Base-by-base conservation (phyloP, 2,329 filamentous ascomycete genomes). In the Xylariaceae sp. region DNA sequence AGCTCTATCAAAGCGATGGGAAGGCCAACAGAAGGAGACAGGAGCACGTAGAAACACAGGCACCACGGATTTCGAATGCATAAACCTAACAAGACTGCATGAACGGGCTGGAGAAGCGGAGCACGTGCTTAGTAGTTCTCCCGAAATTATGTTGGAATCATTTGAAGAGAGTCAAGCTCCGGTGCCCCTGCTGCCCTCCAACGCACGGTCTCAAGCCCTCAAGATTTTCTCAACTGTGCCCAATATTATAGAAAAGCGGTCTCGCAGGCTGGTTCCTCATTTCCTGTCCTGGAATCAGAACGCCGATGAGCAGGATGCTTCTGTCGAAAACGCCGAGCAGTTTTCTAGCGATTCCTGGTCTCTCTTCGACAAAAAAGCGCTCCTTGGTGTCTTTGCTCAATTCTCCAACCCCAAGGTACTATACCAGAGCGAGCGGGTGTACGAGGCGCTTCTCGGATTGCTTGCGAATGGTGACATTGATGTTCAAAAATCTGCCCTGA, bases 401-500 rank as follows among this genome's bases (percentile, higher is more conserved):
- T 98, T 98, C 69, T 78, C 82, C 47, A 99, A 99, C 68, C 91
- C 95, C 0, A 89, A 82, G 66, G 91, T 92, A 0, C 77, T 99
- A 3, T 98, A 87, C 73, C 89, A 86, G 67, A 84, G 89, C 29
- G 79, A 85, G 9, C 87, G 91, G 52, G 93, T 96, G 0, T 90
- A 93, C 66, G 75, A 83, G 7, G 86, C 90, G 16, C 78, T 98
- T 20, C 77, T 97, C 18, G 80, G 82, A 29, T 80, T 97, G 20
- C 79, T 97, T 62, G 85, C 87, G 43, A 96, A 97, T 69, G 95
- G 95, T 66, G 95, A 99, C 69, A 81, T 87, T 2, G 93, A 97
- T 63, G 85, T 96, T 16, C 95, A 99, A 71, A 93, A 89, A 63
- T 84, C 88, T 44, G 87, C 92, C 0, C 80, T 99, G 37, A 93